Conservation (phyloP, 2,329 filamentous ascomycete species). For the Xylaria sp. region DNA sequence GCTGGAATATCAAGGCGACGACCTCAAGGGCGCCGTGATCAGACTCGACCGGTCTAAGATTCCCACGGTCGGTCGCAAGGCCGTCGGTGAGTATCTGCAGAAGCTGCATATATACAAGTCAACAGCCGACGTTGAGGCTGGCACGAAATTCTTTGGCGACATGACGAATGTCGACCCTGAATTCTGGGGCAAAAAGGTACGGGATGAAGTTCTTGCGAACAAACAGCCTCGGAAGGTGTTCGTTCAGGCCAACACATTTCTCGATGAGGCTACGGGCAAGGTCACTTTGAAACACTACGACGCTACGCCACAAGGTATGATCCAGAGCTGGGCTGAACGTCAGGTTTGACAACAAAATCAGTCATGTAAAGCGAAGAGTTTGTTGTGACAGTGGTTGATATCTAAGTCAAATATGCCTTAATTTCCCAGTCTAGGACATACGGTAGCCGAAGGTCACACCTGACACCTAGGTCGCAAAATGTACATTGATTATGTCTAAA, state of each 20-base stretch:
- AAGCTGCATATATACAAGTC: constrained; percentile 94
- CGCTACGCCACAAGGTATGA: constrained; percentile 80
- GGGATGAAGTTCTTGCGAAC: constrained; percentile 78
- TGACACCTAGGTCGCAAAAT: neutral
- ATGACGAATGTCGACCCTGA: constrained; percentile 85
- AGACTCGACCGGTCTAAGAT: constrained; percentile 88
- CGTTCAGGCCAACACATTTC: constrained; percentile 89
- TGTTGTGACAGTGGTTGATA: constrained; percentile 16
- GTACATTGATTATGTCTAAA: neutral
- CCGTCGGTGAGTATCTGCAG: constrained; percentile 87
- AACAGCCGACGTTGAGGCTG: constrained; percentile 83
- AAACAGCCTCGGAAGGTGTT: constrained; percentile 91
- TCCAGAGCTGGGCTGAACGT: constrained; percentile 81
- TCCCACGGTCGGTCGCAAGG: constrained; percentile 79
- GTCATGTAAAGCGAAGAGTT: constrained; percentile 7
- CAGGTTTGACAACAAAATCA: constrained; percentile 51
- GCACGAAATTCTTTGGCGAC: constrained; percentile 81
- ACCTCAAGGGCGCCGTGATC: constrained; percentile 84
- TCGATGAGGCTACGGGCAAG: constrained; percentile 74
- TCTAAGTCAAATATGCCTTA: neutral
- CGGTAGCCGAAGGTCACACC: neutral
- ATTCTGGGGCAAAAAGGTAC: constrained; percentile 84
- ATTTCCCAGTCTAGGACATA: neutral
- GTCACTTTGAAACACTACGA: constrained; percentile 89
- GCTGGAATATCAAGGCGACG: constrained; percentile 77